Percentiles rank a stretch among this genome's conserved stretches.
Evolutionary conservation across 371 early-diverging fungal species (phyloP).

Genomic region (Actinomucor elegans): DNA sequence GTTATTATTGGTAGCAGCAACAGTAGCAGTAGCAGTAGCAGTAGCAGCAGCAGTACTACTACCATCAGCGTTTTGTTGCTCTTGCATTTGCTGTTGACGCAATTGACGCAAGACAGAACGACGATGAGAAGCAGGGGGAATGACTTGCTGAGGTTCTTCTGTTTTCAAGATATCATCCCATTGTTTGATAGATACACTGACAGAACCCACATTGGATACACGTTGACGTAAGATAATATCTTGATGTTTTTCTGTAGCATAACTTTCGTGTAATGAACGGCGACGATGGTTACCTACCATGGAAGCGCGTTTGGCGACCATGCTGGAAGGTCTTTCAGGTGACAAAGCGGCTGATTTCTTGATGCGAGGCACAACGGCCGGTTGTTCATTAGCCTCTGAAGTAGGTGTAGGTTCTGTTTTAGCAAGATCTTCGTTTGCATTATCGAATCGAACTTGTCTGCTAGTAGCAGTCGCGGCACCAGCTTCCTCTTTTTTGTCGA

Average conservation of each 20-base stretch:
- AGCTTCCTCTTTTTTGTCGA: background rate
- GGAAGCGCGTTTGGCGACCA: conserved; percentile 23
- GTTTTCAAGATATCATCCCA: conserved; percentile 38
- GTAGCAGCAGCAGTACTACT: background rate
- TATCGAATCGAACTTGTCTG: conserved; percentile 6
- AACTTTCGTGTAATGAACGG: conserved; percentile 39
- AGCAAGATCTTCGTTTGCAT: background rate
- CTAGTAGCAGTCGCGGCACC: background rate
- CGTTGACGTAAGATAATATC: conserved; percentile 18
- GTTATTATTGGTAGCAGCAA: conserved; percentile 6
- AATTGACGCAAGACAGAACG: conserved; percentile 23
- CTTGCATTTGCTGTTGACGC: conserved; percentile 19
- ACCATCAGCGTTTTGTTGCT: background rate
- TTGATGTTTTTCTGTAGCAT: conserved; percentile 20
- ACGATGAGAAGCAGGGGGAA: conserved; percentile 22
- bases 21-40: conserved; percentile 10
- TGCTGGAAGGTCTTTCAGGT: conserved; percentile 25
- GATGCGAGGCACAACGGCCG: conserved; percentile 1
- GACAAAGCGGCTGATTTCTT: conserved; percentile 16
- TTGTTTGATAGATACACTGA: conserved; percentile 40
- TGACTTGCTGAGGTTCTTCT: conserved; percentile 1
- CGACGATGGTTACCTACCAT: conserved; percentile 28
- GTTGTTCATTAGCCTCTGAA: conserved; percentile 7
- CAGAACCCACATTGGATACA: conserved; percentile 30
- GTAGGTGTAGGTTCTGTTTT: background rate